Evolutionary conservation across 202 grass and related monocot genomes (phyloP).

Genomic region (Panicum hallii): DNA sequence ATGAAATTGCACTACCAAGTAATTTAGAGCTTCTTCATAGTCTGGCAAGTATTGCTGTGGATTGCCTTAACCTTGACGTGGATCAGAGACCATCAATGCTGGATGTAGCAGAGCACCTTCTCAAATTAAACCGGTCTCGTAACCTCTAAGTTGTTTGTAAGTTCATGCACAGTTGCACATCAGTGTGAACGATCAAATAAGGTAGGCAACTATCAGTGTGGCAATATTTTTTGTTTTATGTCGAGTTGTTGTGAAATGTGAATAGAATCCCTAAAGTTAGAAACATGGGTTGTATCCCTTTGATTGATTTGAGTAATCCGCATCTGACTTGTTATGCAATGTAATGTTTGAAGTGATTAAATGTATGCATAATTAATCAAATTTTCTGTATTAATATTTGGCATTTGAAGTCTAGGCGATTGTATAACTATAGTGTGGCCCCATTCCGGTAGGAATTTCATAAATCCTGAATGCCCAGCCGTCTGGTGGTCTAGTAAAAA

Average conservation of each 20-base stretch:
- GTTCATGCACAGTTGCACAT: background rate
- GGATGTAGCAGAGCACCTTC: background rate
- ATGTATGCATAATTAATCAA: background rate
- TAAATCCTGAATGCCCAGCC: too few species aligned
- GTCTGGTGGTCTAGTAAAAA: too few species aligned
- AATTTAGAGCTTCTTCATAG: constrained; percentile 24
- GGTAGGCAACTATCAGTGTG: background rate
- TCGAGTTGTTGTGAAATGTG: background rate
- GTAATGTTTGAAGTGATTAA: background rate
- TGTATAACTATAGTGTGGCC: background rate
- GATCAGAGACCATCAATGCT: constrained; percentile 30
- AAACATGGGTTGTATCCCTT: background rate
- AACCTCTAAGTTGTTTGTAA: background rate
- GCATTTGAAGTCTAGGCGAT: background rate
- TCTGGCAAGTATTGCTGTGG: background rate
- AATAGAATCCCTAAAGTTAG: background rate
- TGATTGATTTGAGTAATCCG: background rate
- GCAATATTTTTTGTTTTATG: too few species aligned
- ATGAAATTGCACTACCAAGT: background rate
- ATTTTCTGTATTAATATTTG: background rate
- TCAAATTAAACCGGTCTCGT: background rate
- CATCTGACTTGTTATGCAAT: background rate
- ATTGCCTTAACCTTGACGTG: constrained; percentile 11
- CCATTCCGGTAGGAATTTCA: too few species aligned
- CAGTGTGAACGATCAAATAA: background rate